Conservation (phyloP, 257 asterid species). For the Sherardia arvensis region DNA sequence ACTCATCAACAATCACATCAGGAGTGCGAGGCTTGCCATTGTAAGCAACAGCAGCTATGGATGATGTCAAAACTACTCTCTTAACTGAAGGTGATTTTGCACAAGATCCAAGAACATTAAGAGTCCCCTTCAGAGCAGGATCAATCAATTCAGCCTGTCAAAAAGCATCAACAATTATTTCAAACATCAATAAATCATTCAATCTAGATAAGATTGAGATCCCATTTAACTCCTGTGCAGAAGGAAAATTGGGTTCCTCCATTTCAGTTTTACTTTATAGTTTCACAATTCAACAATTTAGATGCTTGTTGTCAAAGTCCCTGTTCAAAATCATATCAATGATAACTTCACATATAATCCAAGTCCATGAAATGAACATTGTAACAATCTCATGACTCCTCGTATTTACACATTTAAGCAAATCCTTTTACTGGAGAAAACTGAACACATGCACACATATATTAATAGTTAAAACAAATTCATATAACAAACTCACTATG, state of each 20-base stretch:
- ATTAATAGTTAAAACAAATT: background rate
- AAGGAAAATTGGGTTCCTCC: background rate
- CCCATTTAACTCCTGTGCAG: background rate
- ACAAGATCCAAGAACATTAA: slow-evolving; percentile 68
- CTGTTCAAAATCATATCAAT: background rate
- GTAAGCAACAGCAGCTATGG: slow-evolving; percentile 61
- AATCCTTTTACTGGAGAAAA: no score
- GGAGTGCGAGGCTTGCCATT: slow-evolving; percentile 58
- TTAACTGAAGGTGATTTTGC: slow-evolving; percentile 51
- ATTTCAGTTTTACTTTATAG: background rate
- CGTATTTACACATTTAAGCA: no score
- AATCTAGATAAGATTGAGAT: background rate
- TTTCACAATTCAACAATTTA: background rate
- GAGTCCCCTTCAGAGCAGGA: slow-evolving; percentile 79
- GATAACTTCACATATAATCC: background rate
- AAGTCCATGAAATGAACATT: background rate
- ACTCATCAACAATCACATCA: slow-evolving; percentile 59
- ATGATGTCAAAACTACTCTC: slow-evolving; percentile 68
- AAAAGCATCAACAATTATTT: slow-evolving; percentile 8
- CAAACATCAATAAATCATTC: background rate
- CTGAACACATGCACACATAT: no score
- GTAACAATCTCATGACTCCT: background rate
- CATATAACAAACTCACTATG: background rate
- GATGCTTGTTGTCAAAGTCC: background rate
- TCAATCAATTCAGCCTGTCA: slow-evolving; percentile 63